Evolutionary conservation across 176 grass and related monocot genomes (phyloP).

Genomic region (Zea luxurians): DNA sequence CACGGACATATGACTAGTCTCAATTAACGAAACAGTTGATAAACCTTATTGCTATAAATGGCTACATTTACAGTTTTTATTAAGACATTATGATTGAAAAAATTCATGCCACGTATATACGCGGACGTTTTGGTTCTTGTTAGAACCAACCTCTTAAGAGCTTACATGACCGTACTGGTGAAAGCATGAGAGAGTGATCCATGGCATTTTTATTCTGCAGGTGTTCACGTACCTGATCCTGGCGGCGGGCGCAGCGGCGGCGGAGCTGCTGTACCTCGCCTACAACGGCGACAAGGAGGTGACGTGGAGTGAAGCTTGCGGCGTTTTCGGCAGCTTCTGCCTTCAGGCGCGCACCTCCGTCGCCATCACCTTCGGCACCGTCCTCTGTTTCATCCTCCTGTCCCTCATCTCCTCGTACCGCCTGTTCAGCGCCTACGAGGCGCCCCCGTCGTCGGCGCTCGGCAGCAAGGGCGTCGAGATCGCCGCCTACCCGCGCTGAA

Average conservation of each 20-base stretch:
- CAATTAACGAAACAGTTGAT: no score
- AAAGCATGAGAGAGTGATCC: no score
- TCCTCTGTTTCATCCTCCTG: constrained; percentile 74
- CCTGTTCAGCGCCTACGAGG: constrained; percentile 85
- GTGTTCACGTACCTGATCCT: constrained; percentile 83
- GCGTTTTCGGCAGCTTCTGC: constrained; percentile 76
- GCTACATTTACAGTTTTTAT: no score
- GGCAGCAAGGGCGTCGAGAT: constrained; percentile 69
- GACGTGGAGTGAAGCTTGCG: constrained; percentile 89
- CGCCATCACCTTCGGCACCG: constrained; percentile 76
- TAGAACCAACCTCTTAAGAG: no score
- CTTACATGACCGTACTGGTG: no score
- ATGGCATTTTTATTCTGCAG: constrained; percentile 33
- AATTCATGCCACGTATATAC: no score
- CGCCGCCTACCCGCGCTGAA: constrained; percentile 64
- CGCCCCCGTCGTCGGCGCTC: constrained; percentile 49
- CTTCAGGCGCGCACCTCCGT: constrained; percentile 63
- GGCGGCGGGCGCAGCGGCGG: constrained; percentile 66
- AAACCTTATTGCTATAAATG: no score
- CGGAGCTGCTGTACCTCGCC: constrained; percentile 81
- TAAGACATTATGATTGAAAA: no score
- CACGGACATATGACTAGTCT: no score
- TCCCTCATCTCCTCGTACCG: constrained; percentile 91
- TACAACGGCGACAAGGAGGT: constrained; percentile 88
- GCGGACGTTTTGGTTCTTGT: no score